Conservation (phyloP, 1,139 yeast species). For the Pneumocystis sp. region DNA sequence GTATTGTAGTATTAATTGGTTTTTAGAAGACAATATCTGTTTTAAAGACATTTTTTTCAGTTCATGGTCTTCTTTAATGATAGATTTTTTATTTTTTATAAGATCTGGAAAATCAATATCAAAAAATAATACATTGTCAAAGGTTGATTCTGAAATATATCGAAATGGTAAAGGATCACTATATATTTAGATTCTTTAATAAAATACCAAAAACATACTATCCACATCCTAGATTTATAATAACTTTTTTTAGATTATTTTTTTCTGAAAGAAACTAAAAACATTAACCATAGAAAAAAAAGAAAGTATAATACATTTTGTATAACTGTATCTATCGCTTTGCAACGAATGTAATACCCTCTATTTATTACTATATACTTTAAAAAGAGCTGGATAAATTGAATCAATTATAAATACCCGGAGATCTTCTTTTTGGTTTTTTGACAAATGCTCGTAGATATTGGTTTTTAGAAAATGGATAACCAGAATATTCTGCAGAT, state of each 20-base stretch:
- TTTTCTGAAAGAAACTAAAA: slow-evolving; percentile 6
- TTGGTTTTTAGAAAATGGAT: slow-evolving; percentile 27
- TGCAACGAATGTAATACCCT: slow-evolving; percentile 75
- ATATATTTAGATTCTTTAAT: not conserved
- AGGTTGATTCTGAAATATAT: slow-evolving; percentile 28
- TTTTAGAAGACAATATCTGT: slow-evolving; percentile 10
- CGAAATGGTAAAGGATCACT: slow-evolving; percentile 62
- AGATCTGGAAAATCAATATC: slow-evolving; percentile 70
- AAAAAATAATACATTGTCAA: slow-evolving; percentile 33
- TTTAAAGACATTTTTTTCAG: slow-evolving; percentile 28
- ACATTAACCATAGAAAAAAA: slow-evolving; percentile 17
- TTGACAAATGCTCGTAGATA: slow-evolving; percentile 19
- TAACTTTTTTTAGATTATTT: slow-evolving; percentile 20
- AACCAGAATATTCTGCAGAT: slow-evolving; percentile 57
- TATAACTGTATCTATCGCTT: slow-evolving; percentile 45
- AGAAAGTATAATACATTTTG: slow-evolving; percentile 28
- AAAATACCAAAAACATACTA: slow-evolving; percentile 22
- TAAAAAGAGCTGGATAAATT: slow-evolving; percentile 49
- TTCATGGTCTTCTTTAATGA: slow-evolving; percentile 38
- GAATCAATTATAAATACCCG: slow-evolving; percentile 42
- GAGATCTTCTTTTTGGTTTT: slow-evolving; percentile 22
- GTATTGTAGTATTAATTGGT: slow-evolving; percentile 34
- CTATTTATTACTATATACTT: slow-evolving; percentile 64
- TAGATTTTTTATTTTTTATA: slow-evolving; percentile 36
- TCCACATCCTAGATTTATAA: slow-evolving; percentile 71